Base-by-base conservation (phyloP, 805 yeast species). In the Teunomyces stri region DNA sequence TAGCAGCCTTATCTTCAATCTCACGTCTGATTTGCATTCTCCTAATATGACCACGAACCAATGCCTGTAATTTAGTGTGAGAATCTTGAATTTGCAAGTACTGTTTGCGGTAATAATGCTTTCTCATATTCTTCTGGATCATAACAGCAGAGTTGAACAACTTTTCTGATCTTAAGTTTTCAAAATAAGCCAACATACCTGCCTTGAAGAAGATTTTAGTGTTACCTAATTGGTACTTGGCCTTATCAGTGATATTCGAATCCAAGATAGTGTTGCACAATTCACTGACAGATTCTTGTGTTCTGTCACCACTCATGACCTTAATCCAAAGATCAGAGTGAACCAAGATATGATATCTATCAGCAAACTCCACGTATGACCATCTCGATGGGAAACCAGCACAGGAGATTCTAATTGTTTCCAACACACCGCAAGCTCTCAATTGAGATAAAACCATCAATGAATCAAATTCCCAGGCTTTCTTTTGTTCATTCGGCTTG, bases 311-410 rank as follows among this genome's bases (percentile, higher is more conserved):
- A 38, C 78, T 73, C 64, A 83, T 74, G 12, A 84, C 81, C 44
- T 74, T 70, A 31, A 81, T 76, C 83, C 95, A 87, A 51, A 80
- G 78, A 33, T 74, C 70, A 0, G 97, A 85, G 35, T 83, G 80
- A 35, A 90, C 82, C 49, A 92, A 75, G 61, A 91, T 83, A 61
- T 89, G 92, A 65, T 90, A 92, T 60, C 97, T 81, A 52, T 84
- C 80, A 15, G 90, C 96, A 73, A 92, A 92, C 62, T 94, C 98
- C 44, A 85, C 90, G 62, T 89, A 94, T 2, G 96, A 82, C 90
- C 97, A 89, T 63, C 97, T 79, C 0, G 97, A 86, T 13, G 99
- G 99, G 78, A 91, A 92, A 35, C 99, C 99, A 43, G 96, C 97
- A 71, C 97, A 91, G 1, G 97, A 91, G 42, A 92, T 92, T 60